Evolutionary conservation across 768 basidiomycete species (phyloP), one percentile per base, ranked within the genome.

Genomic region (Mycena chlorophos): DNA sequence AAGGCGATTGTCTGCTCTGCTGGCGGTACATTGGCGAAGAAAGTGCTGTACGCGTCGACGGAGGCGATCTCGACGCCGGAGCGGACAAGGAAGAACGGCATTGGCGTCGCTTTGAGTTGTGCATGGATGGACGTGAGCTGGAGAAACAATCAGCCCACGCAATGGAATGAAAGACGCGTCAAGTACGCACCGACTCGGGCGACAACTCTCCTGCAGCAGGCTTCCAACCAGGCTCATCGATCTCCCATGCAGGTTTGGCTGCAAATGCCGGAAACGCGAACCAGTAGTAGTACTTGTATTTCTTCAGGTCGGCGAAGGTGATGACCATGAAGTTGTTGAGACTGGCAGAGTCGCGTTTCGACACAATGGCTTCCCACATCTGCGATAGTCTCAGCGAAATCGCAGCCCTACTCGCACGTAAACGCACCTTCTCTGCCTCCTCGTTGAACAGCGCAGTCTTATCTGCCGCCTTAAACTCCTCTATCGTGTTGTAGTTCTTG

Each of bases 211-310:
- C 74, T 0, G 72, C 68, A 3, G 83, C 87, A 27, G 61, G 51
- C 47, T 67, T 72, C 84, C 89, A 89, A 0, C 86, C 88, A 12
- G 71, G 66, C 5, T 77, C 80, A 29, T 76, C 74, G 61, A 91
- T 86, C 75, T 91, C 87, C 95, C 95, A 98, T 4, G 88, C 84
- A 5, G 97, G 94, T 62, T 91, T 93, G 20, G 90, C 77, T 0
- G 88, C 87, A 61, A 98, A 87, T 0, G 95, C 93, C 2, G 97
- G 96, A 69, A 98, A 97, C 0, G 91, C 89, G 66, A 98, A 98
- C 97, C 96, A 99, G 72, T 98, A 98, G 66, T 88, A 94, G 68
- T 94, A 98, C 62, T 88, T 89, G 78, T 97, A 98, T 70, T 95
- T 98, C 80, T 98, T 99, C 63, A 99, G 85, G 71, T 99, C 97